These are phyloP conservation scores for Acer yangbiense DNA, from an alignment of 345 rosid species.

Conservation along the genomic window DNA sequence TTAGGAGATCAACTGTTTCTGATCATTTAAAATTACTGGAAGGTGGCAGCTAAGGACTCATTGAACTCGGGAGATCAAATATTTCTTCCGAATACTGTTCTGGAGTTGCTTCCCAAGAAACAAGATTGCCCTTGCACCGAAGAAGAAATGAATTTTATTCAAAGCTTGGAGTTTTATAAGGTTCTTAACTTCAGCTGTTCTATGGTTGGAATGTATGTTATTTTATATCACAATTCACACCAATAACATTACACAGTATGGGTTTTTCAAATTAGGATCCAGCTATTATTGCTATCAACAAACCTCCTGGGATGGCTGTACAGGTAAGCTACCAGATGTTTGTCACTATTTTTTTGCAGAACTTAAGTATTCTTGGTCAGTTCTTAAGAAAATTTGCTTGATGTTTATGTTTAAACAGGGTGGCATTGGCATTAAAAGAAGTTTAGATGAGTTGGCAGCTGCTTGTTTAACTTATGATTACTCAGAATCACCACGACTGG, in stretches of 20 bases:
- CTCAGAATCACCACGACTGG: slow-evolving; percentile 82
- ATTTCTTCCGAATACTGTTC: slow-evolving; percentile 65
- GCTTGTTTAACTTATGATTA: slow-evolving; percentile 61
- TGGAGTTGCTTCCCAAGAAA: slow-evolving; percentile 43
- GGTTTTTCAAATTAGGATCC: slow-evolving; percentile 61
- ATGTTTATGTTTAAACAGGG: slow-evolving; percentile 52
- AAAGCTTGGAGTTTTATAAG: slow-evolving; percentile 74
- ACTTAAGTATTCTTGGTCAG: neutral
- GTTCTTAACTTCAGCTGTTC: slow-evolving; percentile 34
- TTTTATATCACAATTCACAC: slow-evolving; percentile 2
- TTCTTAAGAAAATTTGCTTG: neutral
- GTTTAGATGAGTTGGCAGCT: slow-evolving; percentile 82
- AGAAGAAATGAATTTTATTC: slow-evolving; percentile 69
- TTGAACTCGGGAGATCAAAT: slow-evolving; percentile 75
- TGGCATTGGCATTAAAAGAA: slow-evolving; percentile 75
- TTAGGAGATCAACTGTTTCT: slow-evolving; percentile 17
- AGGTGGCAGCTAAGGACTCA: slow-evolving; percentile 83
- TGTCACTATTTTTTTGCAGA: neutral
- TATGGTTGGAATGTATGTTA: slow-evolving; percentile 1
- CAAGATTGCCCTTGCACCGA: slow-evolving; percentile 43
- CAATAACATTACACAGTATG: slow-evolving; percentile 16
- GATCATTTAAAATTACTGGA: slow-evolving; percentile 32
- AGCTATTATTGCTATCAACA: slow-evolving; percentile 74
- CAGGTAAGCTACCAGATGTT: slow-evolving; percentile 50
- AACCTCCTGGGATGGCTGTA: slow-evolving; percentile 93